Evolutionary conservation across 805 yeast genomes (phyloP).

Genomic region (Candida pseudoglaebosa): DNA sequence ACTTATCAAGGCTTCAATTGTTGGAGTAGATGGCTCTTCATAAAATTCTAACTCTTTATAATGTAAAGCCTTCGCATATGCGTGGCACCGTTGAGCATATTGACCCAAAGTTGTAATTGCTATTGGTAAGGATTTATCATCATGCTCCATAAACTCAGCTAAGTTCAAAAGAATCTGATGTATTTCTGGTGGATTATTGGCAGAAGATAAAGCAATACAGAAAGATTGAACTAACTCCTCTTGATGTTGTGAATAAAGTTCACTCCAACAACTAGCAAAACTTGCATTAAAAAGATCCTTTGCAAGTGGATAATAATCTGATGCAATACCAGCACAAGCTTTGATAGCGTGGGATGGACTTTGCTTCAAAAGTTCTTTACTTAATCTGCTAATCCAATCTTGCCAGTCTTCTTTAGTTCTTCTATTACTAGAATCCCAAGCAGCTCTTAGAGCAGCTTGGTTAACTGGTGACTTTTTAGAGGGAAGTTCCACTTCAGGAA

Average conservation of each 20-base stretch:
- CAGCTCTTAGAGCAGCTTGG: slow-evolving; percentile 61
- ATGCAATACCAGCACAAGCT: slow-evolving; percentile 87
- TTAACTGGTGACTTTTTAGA: slow-evolving; percentile 71
- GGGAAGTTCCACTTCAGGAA: slow-evolving; percentile 61
- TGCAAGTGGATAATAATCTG: slow-evolving; percentile 82
- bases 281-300: slow-evolving; percentile 90
- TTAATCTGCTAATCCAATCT: slow-evolving; percentile 88
- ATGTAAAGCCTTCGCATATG: slow-evolving; percentile 95
- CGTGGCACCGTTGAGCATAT: slow-evolving; percentile 93
- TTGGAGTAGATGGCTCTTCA: slow-evolving; percentile 86
- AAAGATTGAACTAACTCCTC: slow-evolving; percentile 84
- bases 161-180: slow-evolving; percentile 83
- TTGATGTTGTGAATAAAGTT: slow-evolving; percentile 81
- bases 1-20: slow-evolving; percentile 86
- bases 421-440: slow-evolving; percentile 90
- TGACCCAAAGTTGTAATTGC: slow-evolving; percentile 86
- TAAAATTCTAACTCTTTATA: slow-evolving; percentile 93
- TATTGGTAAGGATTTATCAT: slow-evolving; percentile 89
- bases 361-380: slow-evolving; percentile 82
- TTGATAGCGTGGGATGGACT: slow-evolving; percentile 93
- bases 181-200: slow-evolving; percentile 93
- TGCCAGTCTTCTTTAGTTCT: slow-evolving; percentile 96
- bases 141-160: slow-evolving; percentile 97
- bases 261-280: slow-evolving; percentile 94
- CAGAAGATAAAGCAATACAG: slow-evolving; percentile 82